Conservation (phyloP, 2,329 filamentous ascomycete species). For the Pleurostoma richardsiae region DNA sequence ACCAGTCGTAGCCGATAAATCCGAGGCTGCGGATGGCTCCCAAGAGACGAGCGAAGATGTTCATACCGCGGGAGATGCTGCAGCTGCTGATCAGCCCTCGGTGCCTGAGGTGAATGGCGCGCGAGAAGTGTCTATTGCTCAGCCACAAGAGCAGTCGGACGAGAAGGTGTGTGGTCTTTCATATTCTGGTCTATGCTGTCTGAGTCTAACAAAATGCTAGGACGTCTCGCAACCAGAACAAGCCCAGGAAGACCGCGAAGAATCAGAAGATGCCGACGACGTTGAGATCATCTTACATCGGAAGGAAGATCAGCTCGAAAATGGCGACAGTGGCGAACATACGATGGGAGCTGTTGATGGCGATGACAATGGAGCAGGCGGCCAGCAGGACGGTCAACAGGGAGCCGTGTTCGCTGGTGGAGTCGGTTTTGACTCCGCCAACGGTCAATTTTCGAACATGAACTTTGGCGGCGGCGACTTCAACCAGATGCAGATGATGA, state of each 20-base stretch:
- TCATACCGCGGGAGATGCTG: not conserved
- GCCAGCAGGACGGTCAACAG: constrained; percentile 20
- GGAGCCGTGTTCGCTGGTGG: constrained; percentile 18
- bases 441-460: constrained; percentile 52
- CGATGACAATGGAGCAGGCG: constrained; percentile 23
- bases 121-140: too few species aligned
- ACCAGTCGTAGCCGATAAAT: constrained; percentile 11
- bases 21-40: not conserved
- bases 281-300: not conserved
- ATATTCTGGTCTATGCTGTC: too few species aligned
- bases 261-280: not conserved
- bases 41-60: constrained; percentile 1
- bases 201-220: too few species aligned
- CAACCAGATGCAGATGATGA: constrained; percentile 77
- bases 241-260: too few species aligned
- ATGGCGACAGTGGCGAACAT: constrained; percentile 14
- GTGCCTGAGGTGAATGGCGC: too few species aligned
- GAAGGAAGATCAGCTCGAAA: constrained; percentile 3
- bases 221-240: too few species aligned
- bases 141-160: too few species aligned
- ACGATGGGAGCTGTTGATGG: constrained; percentile 13
- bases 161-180: too few species aligned
- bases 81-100: too few species aligned
- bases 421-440: constrained; percentile 29
- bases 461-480: constrained; percentile 62